Percentiles rank a stretch among this genome's conserved stretches.
phyloP scores from a whole-genome alignment of 148 eudicot species.

The Vaccinium vitisidaea region DNA sequence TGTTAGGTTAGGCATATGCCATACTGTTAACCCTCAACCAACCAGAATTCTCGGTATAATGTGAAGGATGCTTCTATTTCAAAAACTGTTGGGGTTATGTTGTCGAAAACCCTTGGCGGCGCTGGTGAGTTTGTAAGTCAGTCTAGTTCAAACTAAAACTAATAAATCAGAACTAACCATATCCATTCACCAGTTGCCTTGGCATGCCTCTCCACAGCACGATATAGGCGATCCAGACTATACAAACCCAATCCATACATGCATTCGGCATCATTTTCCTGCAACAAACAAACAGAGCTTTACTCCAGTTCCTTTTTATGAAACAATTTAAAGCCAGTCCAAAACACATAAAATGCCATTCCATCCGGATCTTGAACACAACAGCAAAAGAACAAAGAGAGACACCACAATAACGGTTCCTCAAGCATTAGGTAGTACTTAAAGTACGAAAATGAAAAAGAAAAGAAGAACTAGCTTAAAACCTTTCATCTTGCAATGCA shows the following conservation, averaged over 20 bases:
- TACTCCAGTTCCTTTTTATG: neutral
- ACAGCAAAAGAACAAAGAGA: neutral
- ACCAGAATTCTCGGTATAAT: neutral
- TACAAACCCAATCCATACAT: slow-evolving; percentile 78
- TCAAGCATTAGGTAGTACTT: neutral
- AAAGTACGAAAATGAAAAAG: neutral
- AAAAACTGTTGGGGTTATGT: neutral
- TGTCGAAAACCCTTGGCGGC: neutral
- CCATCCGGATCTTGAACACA: slow-evolving; percentile 1
- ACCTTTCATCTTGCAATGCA: neutral
- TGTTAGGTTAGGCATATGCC: neutral
- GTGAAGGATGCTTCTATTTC: neutral
- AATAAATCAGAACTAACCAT: slow-evolving; percentile 46
- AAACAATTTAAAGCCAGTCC: neutral
- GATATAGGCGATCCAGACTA: slow-evolving; percentile 74
- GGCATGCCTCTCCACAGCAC: slow-evolving; percentile 84
- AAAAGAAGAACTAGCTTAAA: neutral
- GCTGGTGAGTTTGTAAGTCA: neutral
- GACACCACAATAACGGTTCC: neutral
- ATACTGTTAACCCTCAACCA: neutral
- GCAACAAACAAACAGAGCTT: slow-evolving; percentile 23
- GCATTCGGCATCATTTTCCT: slow-evolving; percentile 81
- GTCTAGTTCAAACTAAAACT: neutral
- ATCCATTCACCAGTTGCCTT: slow-evolving; percentile 91
- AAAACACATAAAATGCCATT: neutral